phyloP scores from a whole-genome alignment of 2,329 filamentous ascomycete genomes.

The Myriangium duriaei region DNA sequence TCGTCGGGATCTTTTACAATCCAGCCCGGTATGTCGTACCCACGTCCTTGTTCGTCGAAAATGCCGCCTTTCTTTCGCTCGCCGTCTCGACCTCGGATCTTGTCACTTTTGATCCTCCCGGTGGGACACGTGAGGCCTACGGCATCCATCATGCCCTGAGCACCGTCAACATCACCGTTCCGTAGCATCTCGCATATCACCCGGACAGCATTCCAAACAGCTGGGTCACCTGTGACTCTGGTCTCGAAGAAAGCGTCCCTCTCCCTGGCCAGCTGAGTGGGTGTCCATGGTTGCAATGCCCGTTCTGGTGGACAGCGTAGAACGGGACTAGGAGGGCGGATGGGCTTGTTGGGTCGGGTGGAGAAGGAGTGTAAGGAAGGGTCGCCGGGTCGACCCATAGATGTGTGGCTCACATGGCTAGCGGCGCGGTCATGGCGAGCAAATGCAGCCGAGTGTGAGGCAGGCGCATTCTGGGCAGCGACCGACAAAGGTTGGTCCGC shows the following conservation, averaged over 20 bases:
- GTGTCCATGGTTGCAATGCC: constrained; percentile 50
- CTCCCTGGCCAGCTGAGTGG: constrained; percentile 54
- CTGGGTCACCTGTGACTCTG: constrained; percentile 59
- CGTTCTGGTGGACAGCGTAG: constrained; percentile 11
- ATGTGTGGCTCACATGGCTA: constrained; percentile 3
- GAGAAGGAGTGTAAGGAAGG: constrained; percentile 6
- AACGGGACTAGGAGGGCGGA: constrained; percentile 16
- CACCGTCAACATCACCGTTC: constrained; percentile 35
- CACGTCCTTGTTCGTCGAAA: constrained; percentile 31
- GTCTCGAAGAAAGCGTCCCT: constrained; percentile 84
- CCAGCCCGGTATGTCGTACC: constrained; percentile 35
- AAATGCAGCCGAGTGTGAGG: constrained; percentile 5
- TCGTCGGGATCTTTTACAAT: constrained; percentile 32
- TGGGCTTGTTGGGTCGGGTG: constrained; percentile 18
- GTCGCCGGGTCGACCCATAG: constrained; percentile 3
- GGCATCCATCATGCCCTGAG: constrained; percentile 70
- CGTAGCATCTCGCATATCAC: constrained; percentile 57
- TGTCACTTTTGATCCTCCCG: constrained; percentile 20
- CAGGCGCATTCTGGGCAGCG: constrained; percentile 1
- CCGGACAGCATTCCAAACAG: constrained; percentile 69
- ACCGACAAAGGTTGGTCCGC: not conserved
- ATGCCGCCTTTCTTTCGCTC: constrained; percentile 24
- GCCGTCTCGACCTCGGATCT: constrained; percentile 10
- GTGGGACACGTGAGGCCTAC: constrained; percentile 44
- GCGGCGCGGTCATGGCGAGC: constrained; percentile 5